Evolutionary conservation across 2,329 filamentous ascomycete species (phyloP), one percentile per base, ranked within the genome.

Genomic region (Zymoseptoria ardabiliae): DNA sequence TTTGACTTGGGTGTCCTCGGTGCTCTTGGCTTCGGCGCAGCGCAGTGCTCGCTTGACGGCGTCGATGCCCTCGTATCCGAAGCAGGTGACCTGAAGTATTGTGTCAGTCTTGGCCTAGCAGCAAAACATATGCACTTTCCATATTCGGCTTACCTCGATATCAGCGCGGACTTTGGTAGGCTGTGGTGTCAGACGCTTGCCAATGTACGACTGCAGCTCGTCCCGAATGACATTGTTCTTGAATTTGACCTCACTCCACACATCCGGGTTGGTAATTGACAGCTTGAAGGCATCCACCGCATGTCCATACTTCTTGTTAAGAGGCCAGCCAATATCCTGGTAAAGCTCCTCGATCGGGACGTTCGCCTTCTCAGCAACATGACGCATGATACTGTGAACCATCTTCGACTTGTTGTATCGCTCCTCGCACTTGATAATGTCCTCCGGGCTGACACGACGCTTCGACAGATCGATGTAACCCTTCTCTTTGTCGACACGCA

Each of bases 391-490:
- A 57, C 91, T 95, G 78, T 99, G 94, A 49, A 97, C 94, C 82
- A 96, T 95, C 82, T 99, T 99, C 81, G 91, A 90, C 87, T 99
- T 99, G 85, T 99, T 99, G 84, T 97, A 99, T 69, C 94, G 86
- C 81, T 99, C 94, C 76, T 99, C 94, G 75, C 95, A 99, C 81
- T 97, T 97, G 69, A 96, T 83, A 65, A 97, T 94, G 80, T 99
- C 94, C 76, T 99, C 94, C 51, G 94, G 89, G 50, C 92, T 97
- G 61, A 99, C 94, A 80, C 94, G 89, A 74, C 94, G 92, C 83
- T 99, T 99, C 64, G 91, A 96, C 74, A 99, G 81, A 87, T 99
- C 94, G 72, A 99, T 99, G 75, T 99, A 99, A 64, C 91, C 87
- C 82, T 99, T 99, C 81, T 99, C 94, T 81, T 97, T 97, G 82